Base-by-base conservation (phyloP, 345 rosid genomes). In the Lumnitzera littorea region DNA sequence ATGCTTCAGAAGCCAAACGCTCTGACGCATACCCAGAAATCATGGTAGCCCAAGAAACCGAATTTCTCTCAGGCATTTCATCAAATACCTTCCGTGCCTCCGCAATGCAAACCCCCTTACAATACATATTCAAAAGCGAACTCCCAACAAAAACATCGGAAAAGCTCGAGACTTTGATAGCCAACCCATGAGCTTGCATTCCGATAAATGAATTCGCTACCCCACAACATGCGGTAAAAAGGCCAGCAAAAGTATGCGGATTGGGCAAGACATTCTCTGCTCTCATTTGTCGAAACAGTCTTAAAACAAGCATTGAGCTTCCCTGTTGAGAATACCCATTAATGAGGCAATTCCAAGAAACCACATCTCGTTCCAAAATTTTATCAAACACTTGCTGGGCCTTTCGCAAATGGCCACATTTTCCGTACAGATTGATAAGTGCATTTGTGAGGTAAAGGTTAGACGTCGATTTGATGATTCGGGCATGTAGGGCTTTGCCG, bases 301-400 rank as follows among this genome's bases (percentile, higher is more conserved):
- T 70, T 83, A 86, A 72, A 51, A 77, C 88, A 17, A 48, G 12
- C 53, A 46, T 31, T 25, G 87, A 66, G 29, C 83, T 78, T 2
- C 91, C 88, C 60, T 72, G 70, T 68, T 73, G 89, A 12, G 88
- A 79, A 73, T 77, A 81, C 12, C 82, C 95, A 73, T 83, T 88
- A 64, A 91, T 86, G 67, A 91, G 86, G 68, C 84, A 84, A 62
- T 86, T 91, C 94, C 95, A 88, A 5, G 96, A 88, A 46, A 88
- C 82, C 2, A 84, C 82, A 66, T 84, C 96, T 67, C 70, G 86
- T 68, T 70, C 50, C 16, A 31, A 57, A 62, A 88, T 80, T 59
- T 56, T 55, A 12, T 81, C 81, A 58, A 91, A 91, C 8, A 84
- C 79, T 46, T 71, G 74, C 61, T 63, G 67, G 64, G 98, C 96